Conservation (phyloP, 306 rosid species). For the Vigna angularis region DNA sequence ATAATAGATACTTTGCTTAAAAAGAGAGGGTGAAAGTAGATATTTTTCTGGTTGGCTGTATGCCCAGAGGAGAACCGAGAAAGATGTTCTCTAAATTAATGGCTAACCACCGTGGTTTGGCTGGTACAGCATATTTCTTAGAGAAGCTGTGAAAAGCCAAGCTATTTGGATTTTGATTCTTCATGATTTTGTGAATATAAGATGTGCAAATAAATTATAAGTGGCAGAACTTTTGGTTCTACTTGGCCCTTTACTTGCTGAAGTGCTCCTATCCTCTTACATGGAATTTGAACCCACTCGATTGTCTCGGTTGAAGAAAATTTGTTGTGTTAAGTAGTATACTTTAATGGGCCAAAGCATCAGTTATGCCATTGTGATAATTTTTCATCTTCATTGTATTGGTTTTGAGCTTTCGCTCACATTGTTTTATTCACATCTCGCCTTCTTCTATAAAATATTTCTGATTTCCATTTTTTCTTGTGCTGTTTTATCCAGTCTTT, state of each 20-base stretch:
- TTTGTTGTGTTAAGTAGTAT: slow-evolving; percentile 2
- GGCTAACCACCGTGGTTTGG: not conserved
- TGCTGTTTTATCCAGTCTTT: slow-evolving; percentile 81
- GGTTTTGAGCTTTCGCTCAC: slow-evolving; percentile 11
- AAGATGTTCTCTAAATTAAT: slow-evolving; percentile 2
- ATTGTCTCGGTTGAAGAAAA: not conserved
- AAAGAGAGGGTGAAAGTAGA: not conserved
- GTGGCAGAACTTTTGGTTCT: not conserved
- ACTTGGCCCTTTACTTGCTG: not conserved
- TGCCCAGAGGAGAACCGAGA: not conserved
- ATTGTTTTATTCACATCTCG: not conserved
- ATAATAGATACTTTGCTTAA: not conserved
- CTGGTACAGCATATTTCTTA: not conserved
- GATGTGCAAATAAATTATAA: slow-evolving; percentile 17
- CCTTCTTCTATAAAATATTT: slow-evolving; percentile 33
- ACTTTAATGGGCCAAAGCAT: slow-evolving; percentile 6
- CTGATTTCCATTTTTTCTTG: slow-evolving; percentile 59
- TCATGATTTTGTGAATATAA: not conserved
- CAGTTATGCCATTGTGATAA: not conserved
- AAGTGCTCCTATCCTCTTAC: not conserved
- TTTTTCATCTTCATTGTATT: slow-evolving; percentile 11
- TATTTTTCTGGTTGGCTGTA: not conserved
- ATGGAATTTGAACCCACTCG: not conserved
- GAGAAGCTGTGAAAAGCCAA: slow-evolving; percentile 3
- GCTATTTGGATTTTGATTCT: slow-evolving; percentile 12